Base-by-base conservation (phyloP, 441 rosid species). In the Melastoma candidum region DNA sequence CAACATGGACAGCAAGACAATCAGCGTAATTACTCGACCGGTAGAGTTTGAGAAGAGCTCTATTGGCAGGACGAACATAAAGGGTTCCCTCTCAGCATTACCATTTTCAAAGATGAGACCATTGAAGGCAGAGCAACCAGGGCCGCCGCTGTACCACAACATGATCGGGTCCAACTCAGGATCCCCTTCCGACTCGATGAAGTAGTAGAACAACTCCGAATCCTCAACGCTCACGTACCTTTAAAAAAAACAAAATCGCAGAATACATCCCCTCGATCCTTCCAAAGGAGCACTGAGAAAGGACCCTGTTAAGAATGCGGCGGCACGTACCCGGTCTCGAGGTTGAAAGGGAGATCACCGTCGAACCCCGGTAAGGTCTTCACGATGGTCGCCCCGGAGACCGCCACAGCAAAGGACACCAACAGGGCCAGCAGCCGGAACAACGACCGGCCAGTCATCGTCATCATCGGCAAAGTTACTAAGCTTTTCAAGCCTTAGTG, bases 81-180 rank as follows among this genome's bases (percentile, higher is more conserved):
- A 2, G 22, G 29, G 12, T 49, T 48, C 17, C 49, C 14, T 1
- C n/a, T 12, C n/a, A 46, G 39, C 4, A 12, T 41, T 50, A 66
- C 70, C 71, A 12, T 25, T 67, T 61, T 67, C 55, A n/a, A 8
- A 67, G 45, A 67, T 44, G 52, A 67, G 66, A 22, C 66, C 71
- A 44, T 61, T 51, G 46, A 67, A 48, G 8, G 63, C 59, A 47
- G 71, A 67, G 53, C 71, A 67, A 12, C 71, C 66, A 3, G 71
- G 71, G 22, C 62, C 71, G 7, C 71, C 66, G 32, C 62, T 67
- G 29, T 61, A 61, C 71, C 70, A 66, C 14, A 60, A 49, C 65
- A 66, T 0, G 0, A 66, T 10, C 51, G 70, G 65, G 57, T 66
- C 70, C 48, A 55, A 49, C 11, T 51, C 50, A 0, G 70, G 66